Base-by-base conservation (phyloP, 805 yeast genomes). In the Diddensiella transvaalensis region DNA sequence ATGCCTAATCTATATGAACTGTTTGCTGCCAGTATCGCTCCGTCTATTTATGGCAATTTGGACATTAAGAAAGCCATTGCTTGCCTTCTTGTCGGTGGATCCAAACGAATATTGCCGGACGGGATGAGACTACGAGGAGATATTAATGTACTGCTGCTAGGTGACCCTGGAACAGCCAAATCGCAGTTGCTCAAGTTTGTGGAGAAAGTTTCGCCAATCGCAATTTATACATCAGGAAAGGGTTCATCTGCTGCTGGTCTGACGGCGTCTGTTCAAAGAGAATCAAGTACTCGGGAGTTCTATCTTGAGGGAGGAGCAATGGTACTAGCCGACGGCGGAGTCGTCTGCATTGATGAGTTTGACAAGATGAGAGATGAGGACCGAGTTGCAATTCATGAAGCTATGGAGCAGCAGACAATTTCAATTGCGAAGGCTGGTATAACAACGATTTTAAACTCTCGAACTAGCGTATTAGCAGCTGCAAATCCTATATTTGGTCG, bases 311-410 rank as follows among this genome's bases (percentile, higher is more conserved):
- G 99, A 51, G 99, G 99, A 69, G 99, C 99, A 5, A 90, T 93
- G 97, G 99, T 93, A n/a, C 73, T 93, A 44, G 99, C 99, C 0
- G 99, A 93, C 70, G 98, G 98, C 35, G 99, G 99, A 56, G 97
- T 93, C 44, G 97, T 91, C 42, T 93, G 98, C 76, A 93, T 93
- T 62, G 99, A 93, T 73, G 99, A 93, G 76, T 93, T 93, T 64
- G 99, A 93, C 68, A 93, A 93, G 74, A 93, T 93, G 99, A 78
- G 98, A 65, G 99, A 93, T 62, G 98, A 93, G 65, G 99, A 93
- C 68, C 78, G 99, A 64, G 98, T 93, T 33, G 98, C 99, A 0
- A 93, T 93, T 57, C 99, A 93, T 68, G 99, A 93, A 74, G 99
- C 99, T 10, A 93, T 93, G 99, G 99, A 93, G 72, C 99, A 93